Evolutionary conservation across 805 yeast species (phyloP), one percentile per base, ranked within the genome.

Genomic region (Teunomyces pallodes): DNA sequence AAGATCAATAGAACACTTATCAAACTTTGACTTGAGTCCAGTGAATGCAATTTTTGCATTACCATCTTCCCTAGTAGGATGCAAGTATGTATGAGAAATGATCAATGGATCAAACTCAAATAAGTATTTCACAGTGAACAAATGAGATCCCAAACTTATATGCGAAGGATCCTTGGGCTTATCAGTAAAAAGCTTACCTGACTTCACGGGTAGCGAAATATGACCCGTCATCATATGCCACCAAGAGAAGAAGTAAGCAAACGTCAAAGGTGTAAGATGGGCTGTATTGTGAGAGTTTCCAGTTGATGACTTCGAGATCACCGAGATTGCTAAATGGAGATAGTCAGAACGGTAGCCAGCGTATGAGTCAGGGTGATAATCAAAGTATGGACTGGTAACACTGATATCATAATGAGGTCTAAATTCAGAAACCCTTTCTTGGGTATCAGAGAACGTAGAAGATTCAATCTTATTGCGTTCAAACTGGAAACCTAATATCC

Each of bases 271-370:
- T 1, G 77, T 65, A 13, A 74, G 56, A 49, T 70, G 70, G 1
- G 67, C 67, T 5, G 67, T 59, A 51, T 72, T 74, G 47, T 61
- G 61, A 9, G 67, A 58, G 42, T 64, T 62, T 0, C 71, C 70
- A 5, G 54, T 53, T 4, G 54, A 38, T 0, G 75, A 61, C 13
- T 59, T 61, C 1, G 76, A 70, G 7, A 59, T 60, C 5, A 74
- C 77, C 0, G 73, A 59, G 5, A 74, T 56, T 4, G 76, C 72
- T 54, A 74, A 50, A 60, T 90, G 96, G 9, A 92, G 74, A 60
- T 81, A 91, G 47, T 90, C 84, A 53, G 96, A 86, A 60, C 98
- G 71, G 71, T 83, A 94, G 0, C 86, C 90, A 9, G 65, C 67
- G 62, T 85, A 92, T 0, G 97, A 88, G 66, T 92, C 98, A 1